Percentiles rank a stretch among this genome's conserved stretches.
Evolutionary conservation across 371 early-diverging fungal species (phyloP).

Genomic region (Batkoa obscura): DNA sequence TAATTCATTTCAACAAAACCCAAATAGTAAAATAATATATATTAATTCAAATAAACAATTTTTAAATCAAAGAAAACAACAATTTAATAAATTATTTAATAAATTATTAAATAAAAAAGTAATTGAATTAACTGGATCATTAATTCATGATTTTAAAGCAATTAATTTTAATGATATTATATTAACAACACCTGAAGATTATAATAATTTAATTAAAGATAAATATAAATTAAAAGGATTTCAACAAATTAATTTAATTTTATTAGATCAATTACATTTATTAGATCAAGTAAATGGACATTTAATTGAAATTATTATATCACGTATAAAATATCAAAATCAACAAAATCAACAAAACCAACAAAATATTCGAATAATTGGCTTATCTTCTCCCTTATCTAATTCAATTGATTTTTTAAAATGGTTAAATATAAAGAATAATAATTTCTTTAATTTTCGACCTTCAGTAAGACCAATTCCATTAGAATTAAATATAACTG

Average conservation of each 20-base stretch:
- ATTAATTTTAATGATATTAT: slow-evolving; percentile 86
- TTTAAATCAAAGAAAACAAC: slow-evolving; percentile 84
- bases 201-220: slow-evolving; percentile 90
- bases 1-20: slow-evolving; percentile 66
- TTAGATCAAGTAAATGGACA: slow-evolving; percentile 94
- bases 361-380: slow-evolving; percentile 71
- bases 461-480: slow-evolving; percentile 92
- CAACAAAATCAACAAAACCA: slow-evolving; percentile 56
- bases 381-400: slow-evolving; percentile 94
- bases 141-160: slow-evolving; percentile 72
- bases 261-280: slow-evolving; percentile 98
- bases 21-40: slow-evolving; percentile 83
- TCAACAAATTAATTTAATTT: slow-evolving; percentile 61
- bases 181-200: slow-evolving; percentile 96
- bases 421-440: slow-evolving; percentile 78
- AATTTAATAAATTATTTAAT: slow-evolving; percentile 69
- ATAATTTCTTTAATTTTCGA: slow-evolving; percentile 83
- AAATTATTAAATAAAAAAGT: slow-evolving; percentile 54
- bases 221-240: slow-evolving; percentile 81
- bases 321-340: slow-evolving; percentile 96
- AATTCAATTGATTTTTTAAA: slow-evolving; percentile 91
- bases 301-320: slow-evolving; percentile 93
- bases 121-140: slow-evolving; percentile 96
- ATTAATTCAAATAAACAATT: slow-evolving; percentile 99
- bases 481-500: slow-evolving; percentile 86